Conservation (phyloP, 768 basidiomycete species). For the Termitomyces titanicus region DNA sequence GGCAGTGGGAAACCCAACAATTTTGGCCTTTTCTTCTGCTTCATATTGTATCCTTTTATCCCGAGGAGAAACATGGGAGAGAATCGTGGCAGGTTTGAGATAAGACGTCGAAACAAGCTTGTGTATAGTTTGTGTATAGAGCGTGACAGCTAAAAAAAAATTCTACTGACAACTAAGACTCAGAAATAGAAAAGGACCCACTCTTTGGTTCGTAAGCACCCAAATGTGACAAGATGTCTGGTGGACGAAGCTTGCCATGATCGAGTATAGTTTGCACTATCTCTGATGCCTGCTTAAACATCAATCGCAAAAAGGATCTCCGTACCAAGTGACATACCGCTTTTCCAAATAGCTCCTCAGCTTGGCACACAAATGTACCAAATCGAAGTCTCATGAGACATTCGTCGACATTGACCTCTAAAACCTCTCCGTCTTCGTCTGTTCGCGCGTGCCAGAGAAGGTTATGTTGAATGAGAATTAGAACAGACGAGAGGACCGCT, state of each 20-base stretch:
- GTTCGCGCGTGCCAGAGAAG: conserved; percentile 79
- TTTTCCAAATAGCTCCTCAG: conserved; percentile 67
- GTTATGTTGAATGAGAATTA: conserved; percentile 89
- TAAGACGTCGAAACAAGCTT: conserved; percentile 72
- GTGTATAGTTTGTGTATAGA: conserved; percentile 60
- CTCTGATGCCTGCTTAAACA: conserved; percentile 57
- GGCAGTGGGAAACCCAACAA: conserved; percentile 73
- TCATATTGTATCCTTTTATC: conserved; percentile 83
- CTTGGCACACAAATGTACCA: conserved; percentile 75
- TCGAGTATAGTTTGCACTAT: conserved; percentile 76
- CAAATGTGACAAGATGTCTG: conserved; percentile 59
- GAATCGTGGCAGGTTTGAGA: conserved; percentile 72
- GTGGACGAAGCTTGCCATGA: conserved; percentile 80
- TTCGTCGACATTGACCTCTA: conserved; percentile 82
- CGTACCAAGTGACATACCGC: conserved; percentile 43
- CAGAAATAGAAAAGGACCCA: conserved; percentile 21
- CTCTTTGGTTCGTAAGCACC: conserved; percentile 56
- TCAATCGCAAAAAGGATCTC: conserved; percentile 1
- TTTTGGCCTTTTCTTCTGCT: conserved; percentile 70
- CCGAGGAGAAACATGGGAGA: conserved; percentile 75
- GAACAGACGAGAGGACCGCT: conserved; percentile 62
- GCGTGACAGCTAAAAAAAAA: conserved; percentile 22
- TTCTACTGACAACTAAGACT: background rate
- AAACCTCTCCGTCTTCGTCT: conserved; percentile 68
- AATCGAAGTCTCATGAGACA: conserved; percentile 81